A percentile compares a stretch with the other conserved stretches of the same genome.
These are phyloP conservation scores for Scedosporium dehoogii DNA, from an alignment of 2,329 filamentous ascomycete species.

Conservation along the genomic window DNA sequence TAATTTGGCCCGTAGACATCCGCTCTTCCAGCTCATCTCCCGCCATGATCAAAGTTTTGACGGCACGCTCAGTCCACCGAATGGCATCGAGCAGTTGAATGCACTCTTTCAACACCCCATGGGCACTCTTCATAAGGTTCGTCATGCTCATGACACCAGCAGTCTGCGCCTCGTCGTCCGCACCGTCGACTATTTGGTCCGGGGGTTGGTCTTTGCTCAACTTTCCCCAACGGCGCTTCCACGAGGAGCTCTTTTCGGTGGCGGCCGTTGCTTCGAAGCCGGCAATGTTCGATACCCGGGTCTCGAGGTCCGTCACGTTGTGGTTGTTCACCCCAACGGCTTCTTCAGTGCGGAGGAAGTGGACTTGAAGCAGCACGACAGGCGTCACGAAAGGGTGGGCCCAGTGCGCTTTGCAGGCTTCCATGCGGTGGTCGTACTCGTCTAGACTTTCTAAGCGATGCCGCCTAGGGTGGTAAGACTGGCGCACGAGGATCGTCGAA, in stretches of 20 bases:
- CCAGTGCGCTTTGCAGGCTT: conserved; percentile 33
- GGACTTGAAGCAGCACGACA: conserved; percentile 35
- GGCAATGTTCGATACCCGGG: conserved; percentile 31
- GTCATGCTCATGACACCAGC: conserved; percentile 31
- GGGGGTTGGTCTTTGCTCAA: neutral
- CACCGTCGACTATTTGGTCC: conserved; percentile 6
- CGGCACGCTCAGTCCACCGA: conserved; percentile 35
- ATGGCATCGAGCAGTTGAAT: conserved; percentile 36
- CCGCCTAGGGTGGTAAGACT: conserved; percentile 30
- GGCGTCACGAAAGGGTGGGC: conserved; percentile 34
- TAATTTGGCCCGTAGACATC: conserved; percentile 15
- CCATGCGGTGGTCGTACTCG: conserved; percentile 34
- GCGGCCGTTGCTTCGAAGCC: conserved; percentile 24
- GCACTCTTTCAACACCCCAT: conserved; percentile 33
- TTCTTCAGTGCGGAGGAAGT: conserved; percentile 33
- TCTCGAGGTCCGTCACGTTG: conserved; percentile 30
- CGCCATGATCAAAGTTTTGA: conserved; percentile 31
- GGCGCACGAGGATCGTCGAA: conserved; percentile 30
- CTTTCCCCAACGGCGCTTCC: conserved; percentile 15
- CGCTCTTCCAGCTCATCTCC: conserved; percentile 31
- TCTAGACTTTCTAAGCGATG: conserved; percentile 29
- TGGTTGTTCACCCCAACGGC: conserved; percentile 32
- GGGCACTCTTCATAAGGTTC: conserved; percentile 34
- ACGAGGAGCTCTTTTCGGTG: conserved; percentile 14
- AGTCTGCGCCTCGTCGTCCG: conserved; percentile 12